Evolutionary conservation across 2,329 filamentous ascomycete species (phyloP), one percentile per base, ranked within the genome.

Genomic region (Aspergillus fructus): DNA sequence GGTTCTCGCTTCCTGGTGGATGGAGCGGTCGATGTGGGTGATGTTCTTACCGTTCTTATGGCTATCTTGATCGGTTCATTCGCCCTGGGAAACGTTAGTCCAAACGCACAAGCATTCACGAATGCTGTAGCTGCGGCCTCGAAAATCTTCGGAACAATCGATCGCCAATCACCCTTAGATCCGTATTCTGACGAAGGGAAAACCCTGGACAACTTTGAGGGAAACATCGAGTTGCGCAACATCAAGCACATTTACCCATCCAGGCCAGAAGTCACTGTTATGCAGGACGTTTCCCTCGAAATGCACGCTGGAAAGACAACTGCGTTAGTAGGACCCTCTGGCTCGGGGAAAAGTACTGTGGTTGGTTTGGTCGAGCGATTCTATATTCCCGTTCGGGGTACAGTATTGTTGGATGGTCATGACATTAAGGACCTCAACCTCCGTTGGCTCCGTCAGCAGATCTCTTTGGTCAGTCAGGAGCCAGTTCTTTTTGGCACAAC

Each of bases 161-260:
- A 97, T 73, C 89, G 94, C 52, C 68, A 78, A 3, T 97, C 94
- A 0, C 92, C 93, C 0, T 80, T 97, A 48, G 90, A 99, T 68
- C 87, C 93, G 0, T 85, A 85, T 5, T 84, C 83, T 2, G 83
- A 88, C 1, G 79, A 82, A 8, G 94, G 93, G n/a, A 79, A 85
- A 59, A 92, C 82, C 64, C 82, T 96, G 1, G 86, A 91, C 1
- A 74, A 84, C 19, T 81, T 96, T 2, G 80, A 89, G 59, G 94
- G 94, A 27, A 85, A 85, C 15, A 88, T 99, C 57, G 89, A 93
- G 63, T 83, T 99, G 45, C 85, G 87, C 64, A 83, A 91, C 64
- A 82, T 97, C 70, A 94, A 90, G 73, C 93, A 96, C 74, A 93
- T 97, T 66, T 97, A 99, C 68, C 94, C 94, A 4, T 96, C 92